Conservation (phyloP, 495 filamentous ascomycete species). For the Hypoxylon fragiforme region DNA sequence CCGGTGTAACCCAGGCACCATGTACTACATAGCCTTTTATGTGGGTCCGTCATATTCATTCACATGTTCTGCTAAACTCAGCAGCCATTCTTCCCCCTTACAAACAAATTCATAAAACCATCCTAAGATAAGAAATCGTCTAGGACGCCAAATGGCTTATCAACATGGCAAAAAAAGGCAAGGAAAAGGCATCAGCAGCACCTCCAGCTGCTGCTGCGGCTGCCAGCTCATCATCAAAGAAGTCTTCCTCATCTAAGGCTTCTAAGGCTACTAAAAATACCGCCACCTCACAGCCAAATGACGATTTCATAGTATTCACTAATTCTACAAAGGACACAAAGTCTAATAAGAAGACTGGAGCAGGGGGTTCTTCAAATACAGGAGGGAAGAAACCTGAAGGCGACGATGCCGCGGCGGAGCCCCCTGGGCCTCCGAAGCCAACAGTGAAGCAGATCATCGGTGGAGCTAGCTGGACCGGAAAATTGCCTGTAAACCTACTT, state of each 20-base stretch:
- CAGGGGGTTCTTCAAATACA: slow-evolving; percentile 25
- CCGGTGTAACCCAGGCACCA: slow-evolving; percentile 10
- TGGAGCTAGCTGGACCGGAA: slow-evolving; percentile 96
- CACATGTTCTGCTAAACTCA: too few relatives aligned
- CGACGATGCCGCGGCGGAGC: slow-evolving; percentile 39
- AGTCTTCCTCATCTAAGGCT: slow-evolving; percentile 43
- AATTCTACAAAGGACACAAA: slow-evolving; percentile 63
- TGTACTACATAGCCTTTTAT: too few relatives aligned
- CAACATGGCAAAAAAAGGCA: slow-evolving; percentile 53
- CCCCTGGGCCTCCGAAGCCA: slow-evolving; percentile 66
- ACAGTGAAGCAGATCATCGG: slow-evolving; percentile 87
- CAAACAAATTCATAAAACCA: background rate
- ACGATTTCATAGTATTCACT: slow-evolving; percentile 69
- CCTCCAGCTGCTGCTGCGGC: slow-evolving; percentile 18
- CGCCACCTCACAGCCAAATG: slow-evolving; percentile 47
- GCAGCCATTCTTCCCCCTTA: background rate
- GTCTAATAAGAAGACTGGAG: slow-evolving; percentile 43
- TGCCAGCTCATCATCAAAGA: slow-evolving; percentile 32
- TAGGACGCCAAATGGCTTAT: slow-evolving; percentile 34
- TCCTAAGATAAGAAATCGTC: slow-evolving; percentile 1
- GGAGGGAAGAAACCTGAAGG: slow-evolving; percentile 48
- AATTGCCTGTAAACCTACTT: slow-evolving; percentile 89
- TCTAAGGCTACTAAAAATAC: slow-evolving; percentile 39
- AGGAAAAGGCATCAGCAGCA: slow-evolving; percentile 45
- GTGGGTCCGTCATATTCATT: too few relatives aligned